Evolutionary conservation across 768 basidiomycete species (phyloP), one percentile per base, ranked within the genome.

Genomic region (Lentinula aciculospora): DNA sequence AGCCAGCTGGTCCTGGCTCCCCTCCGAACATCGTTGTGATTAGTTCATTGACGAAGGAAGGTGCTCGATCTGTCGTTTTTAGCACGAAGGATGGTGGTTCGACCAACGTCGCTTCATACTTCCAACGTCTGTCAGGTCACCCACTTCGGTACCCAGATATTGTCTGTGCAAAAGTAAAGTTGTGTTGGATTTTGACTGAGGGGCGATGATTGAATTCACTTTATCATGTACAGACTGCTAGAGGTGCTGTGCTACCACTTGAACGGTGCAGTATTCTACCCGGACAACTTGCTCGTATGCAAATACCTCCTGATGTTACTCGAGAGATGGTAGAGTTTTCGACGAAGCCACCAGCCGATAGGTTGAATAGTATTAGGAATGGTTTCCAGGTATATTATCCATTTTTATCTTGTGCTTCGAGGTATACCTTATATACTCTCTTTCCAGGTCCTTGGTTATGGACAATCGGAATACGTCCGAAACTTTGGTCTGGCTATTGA

Each of bases 261-360:
- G 89, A 92, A 62, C 67, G 83, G 1, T 91, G 89, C 64, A 68
- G 65, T 0, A 84, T 92, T 3, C 74, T 78, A 0, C 66, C 75
- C 0, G 89, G 88, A 0, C 89, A 92, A 63, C 81, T 89, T 37
- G 83, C 88, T 77, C 77, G 82, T 40, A 88, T 86, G 61, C 83
- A 88, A 49, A 73, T 92, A 0, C 87, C 88, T 0, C 73, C 82
- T 0, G 85, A 89, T 44, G 84, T 84, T 63, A 84, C 84, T 0
- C 80, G 77, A 51, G 75, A 78, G 1, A 78, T 91, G 3, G 74
- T 90, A 0, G 76, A 76, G 0, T 91, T 92, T 60, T 79, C 89
- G 0, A 88, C 85, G 0, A 84, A 82, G 72, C 79, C 67, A 42
- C 89, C 89, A 0, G 57, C 63, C 0, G 82, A 85, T 0, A 80